Percentiles rank a stretch among this genome's conserved stretches.
phyloP scores from a whole-genome alignment of 192 early-diverging fungal genomes.

The Coemansia sp. region DNA sequence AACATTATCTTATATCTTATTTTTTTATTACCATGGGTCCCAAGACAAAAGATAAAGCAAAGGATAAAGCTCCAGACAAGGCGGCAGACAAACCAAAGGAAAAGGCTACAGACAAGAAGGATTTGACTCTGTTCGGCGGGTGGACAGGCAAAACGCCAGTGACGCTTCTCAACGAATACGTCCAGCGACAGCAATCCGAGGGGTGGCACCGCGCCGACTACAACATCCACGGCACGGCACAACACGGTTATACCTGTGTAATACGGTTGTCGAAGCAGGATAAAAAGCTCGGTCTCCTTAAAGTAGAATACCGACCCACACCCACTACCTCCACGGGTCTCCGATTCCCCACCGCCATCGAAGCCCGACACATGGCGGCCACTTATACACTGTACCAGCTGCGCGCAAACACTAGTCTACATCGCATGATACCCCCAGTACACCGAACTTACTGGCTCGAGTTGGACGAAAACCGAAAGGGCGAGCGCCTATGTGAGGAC shows the following conservation, averaged over 20 bases:
- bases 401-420: conserved; percentile 62
- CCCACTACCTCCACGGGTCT: neutral
- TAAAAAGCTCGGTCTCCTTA: conserved; percentile 32
- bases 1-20: no score
- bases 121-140: conserved; percentile 59
- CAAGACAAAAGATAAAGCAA: no score
- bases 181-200: conserved; percentile 61
- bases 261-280: conserved; percentile 32
- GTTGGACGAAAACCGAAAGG: conserved; percentile 51
- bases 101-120: neutral
- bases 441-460: conserved; percentile 74
- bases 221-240: conserved; percentile 67
- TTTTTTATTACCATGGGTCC: no score
- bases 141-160: conserved; percentile 91
- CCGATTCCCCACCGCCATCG: conserved; percentile 33
- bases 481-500: conserved; percentile 71
- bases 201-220: conserved; percentile 75
- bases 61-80: no score
- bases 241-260: conserved; percentile 53
- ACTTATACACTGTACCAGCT: conserved; percentile 81
- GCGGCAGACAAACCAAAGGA: neutral
- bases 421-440: conserved; percentile 74
- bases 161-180: conserved; percentile 76
- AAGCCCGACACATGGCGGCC: conserved; percentile 71
- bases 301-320: conserved; percentile 17